A percentile compares a stretch with the other conserved stretches of the same genome.
phyloP scores from a whole-genome alignment of 164 flowering plant genomes.

The Sedum album region DNA sequence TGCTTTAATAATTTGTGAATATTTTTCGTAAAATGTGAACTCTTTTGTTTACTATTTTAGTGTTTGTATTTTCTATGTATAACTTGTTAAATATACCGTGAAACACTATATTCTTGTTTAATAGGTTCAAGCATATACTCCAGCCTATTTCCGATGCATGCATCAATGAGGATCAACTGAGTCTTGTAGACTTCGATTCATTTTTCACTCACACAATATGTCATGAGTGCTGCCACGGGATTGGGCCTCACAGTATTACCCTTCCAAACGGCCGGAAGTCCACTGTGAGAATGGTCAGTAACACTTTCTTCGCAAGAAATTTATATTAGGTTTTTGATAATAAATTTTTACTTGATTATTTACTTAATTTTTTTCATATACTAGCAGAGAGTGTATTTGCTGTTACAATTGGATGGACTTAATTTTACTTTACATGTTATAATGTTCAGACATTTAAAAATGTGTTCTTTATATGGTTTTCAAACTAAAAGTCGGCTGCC shows the following conservation, averaged over 20 bases:
- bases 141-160: constrained; percentile 71
- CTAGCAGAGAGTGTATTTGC: neutral
- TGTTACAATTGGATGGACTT: neutral
- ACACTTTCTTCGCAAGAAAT: neutral
- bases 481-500: neutral
- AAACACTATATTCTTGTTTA: neutral
- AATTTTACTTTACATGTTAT: neutral
- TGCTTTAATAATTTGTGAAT: neutral
- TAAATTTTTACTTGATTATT: neutral
- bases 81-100: neutral
- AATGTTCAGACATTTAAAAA: neutral
- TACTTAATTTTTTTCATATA: neutral
- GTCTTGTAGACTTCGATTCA: constrained; percentile 73
- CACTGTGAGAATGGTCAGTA: constrained; percentile 82
- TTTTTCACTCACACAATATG: constrained; percentile 93
- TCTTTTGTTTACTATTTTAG: neutral
- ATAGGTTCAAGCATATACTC: constrained; percentile 85
- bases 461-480: neutral
- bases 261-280: constrained; percentile 79
- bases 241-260: constrained; percentile 84
- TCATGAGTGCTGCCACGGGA: constrained; percentile 97
- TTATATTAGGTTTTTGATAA: neutral
- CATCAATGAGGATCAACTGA: constrained; percentile 53
- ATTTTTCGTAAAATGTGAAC: neutral
- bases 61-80: neutral